These are phyloP conservation scores for Corylus avellana DNA, from an alignment of 306 rosid species.

Conservation along the genomic window DNA sequence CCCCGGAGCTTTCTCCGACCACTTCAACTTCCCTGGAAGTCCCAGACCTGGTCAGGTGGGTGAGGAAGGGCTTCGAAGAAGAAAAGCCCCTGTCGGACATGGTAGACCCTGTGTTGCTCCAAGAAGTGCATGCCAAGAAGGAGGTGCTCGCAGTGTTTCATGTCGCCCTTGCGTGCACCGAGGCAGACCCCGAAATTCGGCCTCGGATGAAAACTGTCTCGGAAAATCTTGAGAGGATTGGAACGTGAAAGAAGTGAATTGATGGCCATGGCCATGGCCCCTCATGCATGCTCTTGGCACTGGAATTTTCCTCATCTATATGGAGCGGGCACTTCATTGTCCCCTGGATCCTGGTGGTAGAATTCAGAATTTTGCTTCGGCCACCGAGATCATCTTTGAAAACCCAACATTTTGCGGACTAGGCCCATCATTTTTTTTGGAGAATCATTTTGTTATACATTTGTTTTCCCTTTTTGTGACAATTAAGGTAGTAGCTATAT, in stretches of 20 bases:
- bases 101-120: constrained; percentile 82
- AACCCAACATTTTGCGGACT: constrained; percentile 22
- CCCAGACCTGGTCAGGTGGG: constrained; percentile 87
- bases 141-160: constrained; percentile 90
- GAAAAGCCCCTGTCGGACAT: constrained; percentile 87
- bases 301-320: constrained; percentile 13
- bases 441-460: constrained; percentile 28
- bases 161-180: constrained; percentile 83
- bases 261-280: background rate
- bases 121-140: constrained; percentile 89
- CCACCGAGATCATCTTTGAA: constrained; percentile 32
- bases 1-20: constrained; percentile 89
- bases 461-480: constrained; percentile 9
- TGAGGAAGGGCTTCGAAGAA: constrained; percentile 85
- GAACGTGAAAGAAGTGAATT: constrained; percentile 26
- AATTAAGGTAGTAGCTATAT: constrained; percentile 29
- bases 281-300: constrained; percentile 16
- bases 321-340: constrained; percentile 10
- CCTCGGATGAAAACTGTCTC: constrained; percentile 92
- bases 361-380: constrained; percentile 32
- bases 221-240: constrained; percentile 79
- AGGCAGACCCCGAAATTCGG: constrained; percentile 80
- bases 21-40: constrained; percentile 81
- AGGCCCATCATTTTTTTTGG: constrained; percentile 6
- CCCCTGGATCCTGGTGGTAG: constrained; percentile 12